phyloP scores from a whole-genome alignment of 148 eudicot genomes.

The Diospyros lotus region DNA sequence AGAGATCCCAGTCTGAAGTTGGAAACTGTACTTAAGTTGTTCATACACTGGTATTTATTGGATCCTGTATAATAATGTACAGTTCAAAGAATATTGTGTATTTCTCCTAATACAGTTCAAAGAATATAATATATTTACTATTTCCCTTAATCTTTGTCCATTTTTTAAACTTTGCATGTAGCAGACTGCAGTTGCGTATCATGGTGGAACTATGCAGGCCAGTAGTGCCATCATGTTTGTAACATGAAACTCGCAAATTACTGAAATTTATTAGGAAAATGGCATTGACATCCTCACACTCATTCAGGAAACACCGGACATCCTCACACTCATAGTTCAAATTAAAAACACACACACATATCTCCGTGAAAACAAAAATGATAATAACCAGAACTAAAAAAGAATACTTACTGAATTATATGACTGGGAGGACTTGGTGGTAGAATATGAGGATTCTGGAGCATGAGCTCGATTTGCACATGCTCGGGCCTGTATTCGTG shows the following conservation, averaged over 20 bases:
- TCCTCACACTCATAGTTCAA: not conserved
- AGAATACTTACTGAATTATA: slow-evolving; percentile 34
- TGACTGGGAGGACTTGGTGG: slow-evolving; percentile 25
- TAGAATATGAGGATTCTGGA: slow-evolving; percentile 35
- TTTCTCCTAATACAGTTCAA: too few relatives aligned
- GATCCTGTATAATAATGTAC: too few relatives aligned
- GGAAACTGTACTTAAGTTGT: too few relatives aligned
- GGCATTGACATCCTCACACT: not conserved
- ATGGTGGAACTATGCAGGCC: not conserved
- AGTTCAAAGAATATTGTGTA: too few relatives aligned
- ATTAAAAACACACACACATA: not conserved
- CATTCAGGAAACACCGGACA: not conserved
- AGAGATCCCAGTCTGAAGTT: not conserved
- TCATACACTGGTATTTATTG: too few relatives aligned
- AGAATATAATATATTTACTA: too few relatives aligned
- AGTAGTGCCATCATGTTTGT: not conserved
- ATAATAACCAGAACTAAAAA: not conserved
- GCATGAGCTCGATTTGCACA: slow-evolving; percentile 46
- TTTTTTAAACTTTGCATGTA: not conserved
- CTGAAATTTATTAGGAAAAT: not conserved
- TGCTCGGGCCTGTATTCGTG: slow-evolving; percentile 82
- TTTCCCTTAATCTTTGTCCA: too few relatives aligned
- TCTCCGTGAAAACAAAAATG: not conserved
- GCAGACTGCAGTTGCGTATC: not conserved
- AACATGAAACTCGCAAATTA: not conserved